A percentile compares a stretch with the other conserved stretches of the same genome.
These are phyloP conservation scores for Coniella lustricola DNA, from an alignment of 2,329 filamentous ascomycete genomes.

Conservation along the genomic window DNA sequence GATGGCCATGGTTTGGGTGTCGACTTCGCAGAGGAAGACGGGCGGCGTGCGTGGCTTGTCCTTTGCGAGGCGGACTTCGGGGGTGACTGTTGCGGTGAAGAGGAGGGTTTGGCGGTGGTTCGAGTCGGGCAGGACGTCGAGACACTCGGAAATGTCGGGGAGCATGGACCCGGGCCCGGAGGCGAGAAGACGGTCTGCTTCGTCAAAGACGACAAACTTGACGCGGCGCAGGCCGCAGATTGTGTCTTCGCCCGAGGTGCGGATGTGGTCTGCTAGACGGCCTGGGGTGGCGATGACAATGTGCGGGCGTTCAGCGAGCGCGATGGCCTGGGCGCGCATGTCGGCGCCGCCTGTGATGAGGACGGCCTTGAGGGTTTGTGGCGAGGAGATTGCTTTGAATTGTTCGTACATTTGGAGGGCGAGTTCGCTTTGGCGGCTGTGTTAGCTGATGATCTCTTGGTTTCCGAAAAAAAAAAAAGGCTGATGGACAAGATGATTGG, in stretches of 20 bases:
- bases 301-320: conserved; percentile 74
- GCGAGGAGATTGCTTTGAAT: conserved; percentile 83
- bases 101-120: conserved; percentile 81
- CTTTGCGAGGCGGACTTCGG: conserved; percentile 83
- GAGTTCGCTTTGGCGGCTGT: conserved; percentile 59
- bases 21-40: conserved; percentile 84
- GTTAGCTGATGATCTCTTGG: too few relatives aligned
- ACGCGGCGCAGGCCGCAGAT: conserved; percentile 72
- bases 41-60: conserved; percentile 67
- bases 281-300: conserved; percentile 93
- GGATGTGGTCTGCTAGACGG: conserved; percentile 86
- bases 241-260: conserved; percentile 85
- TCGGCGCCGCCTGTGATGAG: conserved; percentile 91
- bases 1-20: conserved; percentile 67
- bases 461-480: too few relatives aligned
- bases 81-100: conserved; percentile 92
- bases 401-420: conserved; percentile 96
- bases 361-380: conserved; percentile 78
- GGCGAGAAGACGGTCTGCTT: conserved; percentile 82
- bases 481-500: too few relatives aligned
- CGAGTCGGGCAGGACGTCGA: conserved; percentile 72
- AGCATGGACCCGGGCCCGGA: conserved; percentile 78
- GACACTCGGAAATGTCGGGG: conserved; percentile 84
- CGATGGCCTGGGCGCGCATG: conserved; percentile 85
- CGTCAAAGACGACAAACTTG: conserved; percentile 84